Base-by-base conservation (phyloP, 495 filamentous ascomycete genomes). In the Lichina pygmaea region DNA sequence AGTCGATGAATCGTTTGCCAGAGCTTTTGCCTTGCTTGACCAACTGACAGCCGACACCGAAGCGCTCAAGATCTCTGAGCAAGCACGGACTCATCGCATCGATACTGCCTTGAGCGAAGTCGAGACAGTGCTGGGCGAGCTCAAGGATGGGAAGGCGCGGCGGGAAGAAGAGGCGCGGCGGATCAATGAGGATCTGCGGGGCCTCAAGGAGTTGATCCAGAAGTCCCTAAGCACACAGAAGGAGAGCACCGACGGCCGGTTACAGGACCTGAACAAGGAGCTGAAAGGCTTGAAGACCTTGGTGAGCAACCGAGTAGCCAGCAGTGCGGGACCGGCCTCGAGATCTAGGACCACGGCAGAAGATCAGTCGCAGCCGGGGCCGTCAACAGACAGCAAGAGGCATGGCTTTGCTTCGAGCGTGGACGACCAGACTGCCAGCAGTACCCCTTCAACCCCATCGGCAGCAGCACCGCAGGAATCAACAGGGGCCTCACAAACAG, bases 241-340 rank as follows among this genome's bases (percentile, higher is more conserved):
- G 57, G 82, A 86, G 49, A 65, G 70, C 42, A 81, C 77, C 39
- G 86, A 95, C 57, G 70, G 63, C 47, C 66, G 81, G 34, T 60
- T 99, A 42, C 79, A 72, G 57, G 91, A 94, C 45, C 69, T 99
- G 44, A 78, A 82, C 46, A 70, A 67, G 8, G 89, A 99, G 59
- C 66, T 99, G 49, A 84, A 80, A 71, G 92, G 85, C 58, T 62
- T 99, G 48, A 94, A 94, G 64, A 75, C 76, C 15, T 63, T 99
- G 46, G 65, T 94, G 56, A 72, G 71, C 40, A 89, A 91, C 58
- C 67, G 82, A 49, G 45, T 46, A 33, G 45, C 39, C 30, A 44
- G 2, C 51, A 53, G 5, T 3, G 10, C 42, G 16, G 42, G 31
- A 34, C 5, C 48, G 44, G 33, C 30, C 30, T 12, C 51, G n/a